Evolutionary conservation across 2,329 filamentous ascomycete species (phyloP).

Genomic region (Blumeria graminis): DNA sequence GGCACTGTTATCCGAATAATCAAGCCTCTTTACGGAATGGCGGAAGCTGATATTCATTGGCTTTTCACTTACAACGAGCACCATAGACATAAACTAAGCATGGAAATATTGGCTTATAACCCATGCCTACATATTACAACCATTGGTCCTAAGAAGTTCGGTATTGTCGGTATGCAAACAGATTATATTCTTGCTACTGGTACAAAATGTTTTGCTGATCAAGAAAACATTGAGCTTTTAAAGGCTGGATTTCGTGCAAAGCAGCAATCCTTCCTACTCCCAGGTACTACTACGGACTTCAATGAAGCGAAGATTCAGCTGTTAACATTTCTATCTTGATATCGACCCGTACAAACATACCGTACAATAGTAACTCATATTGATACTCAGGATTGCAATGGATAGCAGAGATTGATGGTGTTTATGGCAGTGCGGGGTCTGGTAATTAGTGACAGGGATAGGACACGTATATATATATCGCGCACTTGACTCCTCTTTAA

Average conservation of each 20-base stretch:
- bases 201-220: background rate
- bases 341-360: too few species aligned
- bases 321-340: too few species aligned
- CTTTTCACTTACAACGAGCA: constrained; percentile 1
- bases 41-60: constrained; percentile 2
- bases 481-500: too few species aligned
- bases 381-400: too few species aligned
- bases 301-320: constrained; percentile 1
- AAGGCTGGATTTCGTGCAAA: constrained; percentile 1
- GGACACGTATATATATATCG: too few species aligned
- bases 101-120: constrained; percentile 1
- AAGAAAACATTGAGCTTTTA: background rate
- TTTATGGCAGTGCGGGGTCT: too few species aligned
- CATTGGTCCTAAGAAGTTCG: background rate
- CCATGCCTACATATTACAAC: background rate
- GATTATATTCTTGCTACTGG: constrained; percentile 1
- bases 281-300: background rate
- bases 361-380: too few species aligned
- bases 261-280: background rate
- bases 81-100: background rate
- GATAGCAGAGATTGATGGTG: too few species aligned
- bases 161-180: constrained; percentile 1
- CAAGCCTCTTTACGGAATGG: background rate
- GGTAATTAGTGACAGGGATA: too few species aligned
- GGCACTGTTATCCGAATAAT: background rate